A percentile compares a stretch with the other conserved stretches of the same genome.
These are phyloP conservation scores for Olyra latifolia DNA, from an alignment of 176 grass and related monocot species.

Conservation along the genomic window DNA sequence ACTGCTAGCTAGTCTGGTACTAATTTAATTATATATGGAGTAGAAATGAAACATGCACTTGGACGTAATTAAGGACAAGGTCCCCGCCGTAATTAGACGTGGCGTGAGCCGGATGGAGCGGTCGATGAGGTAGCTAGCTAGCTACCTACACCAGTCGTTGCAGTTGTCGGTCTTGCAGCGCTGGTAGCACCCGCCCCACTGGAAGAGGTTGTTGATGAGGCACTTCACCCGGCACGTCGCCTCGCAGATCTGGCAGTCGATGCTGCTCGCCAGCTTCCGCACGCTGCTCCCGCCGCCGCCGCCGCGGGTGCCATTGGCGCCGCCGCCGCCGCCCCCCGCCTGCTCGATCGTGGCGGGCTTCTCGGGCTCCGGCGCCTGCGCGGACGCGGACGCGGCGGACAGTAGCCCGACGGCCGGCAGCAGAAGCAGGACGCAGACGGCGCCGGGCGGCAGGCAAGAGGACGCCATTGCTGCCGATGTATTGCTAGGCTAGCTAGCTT, in stretches of 20 bases:
- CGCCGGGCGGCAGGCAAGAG: background rate
- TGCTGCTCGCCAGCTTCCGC: conserved; percentile 37
- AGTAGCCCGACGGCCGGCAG: background rate
- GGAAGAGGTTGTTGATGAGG: conserved; percentile 56
- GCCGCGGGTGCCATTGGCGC: conserved; percentile 24
- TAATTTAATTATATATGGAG: no score
- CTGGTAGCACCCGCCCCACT: conserved; percentile 52
- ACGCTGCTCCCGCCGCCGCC: background rate
- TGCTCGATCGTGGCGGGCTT: conserved; percentile 11
- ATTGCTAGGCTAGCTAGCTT: no score
- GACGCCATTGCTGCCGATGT: conserved; percentile 1
- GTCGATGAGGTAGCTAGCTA: no score
- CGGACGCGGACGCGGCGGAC: background rate
- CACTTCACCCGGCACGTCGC: conserved; percentile 56
- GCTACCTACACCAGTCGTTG: conserved; percentile 55
- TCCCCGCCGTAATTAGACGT: no score
- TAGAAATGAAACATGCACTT: no score
- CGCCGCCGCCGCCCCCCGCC: background rate
- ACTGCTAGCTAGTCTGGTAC: background rate
- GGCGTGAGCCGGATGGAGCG: no score
- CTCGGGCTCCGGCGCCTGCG: conserved; percentile 38
- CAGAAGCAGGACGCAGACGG: conserved; percentile 17
- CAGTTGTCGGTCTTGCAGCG: conserved; percentile 55
- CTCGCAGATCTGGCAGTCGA: conserved; percentile 64
- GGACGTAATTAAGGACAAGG: no score